A percentile compares a stretch with the other conserved stretches of the same genome.
Conservation (phyloP, 164 flowering plant genomes). For the Hamamelis virginiana region DNA sequence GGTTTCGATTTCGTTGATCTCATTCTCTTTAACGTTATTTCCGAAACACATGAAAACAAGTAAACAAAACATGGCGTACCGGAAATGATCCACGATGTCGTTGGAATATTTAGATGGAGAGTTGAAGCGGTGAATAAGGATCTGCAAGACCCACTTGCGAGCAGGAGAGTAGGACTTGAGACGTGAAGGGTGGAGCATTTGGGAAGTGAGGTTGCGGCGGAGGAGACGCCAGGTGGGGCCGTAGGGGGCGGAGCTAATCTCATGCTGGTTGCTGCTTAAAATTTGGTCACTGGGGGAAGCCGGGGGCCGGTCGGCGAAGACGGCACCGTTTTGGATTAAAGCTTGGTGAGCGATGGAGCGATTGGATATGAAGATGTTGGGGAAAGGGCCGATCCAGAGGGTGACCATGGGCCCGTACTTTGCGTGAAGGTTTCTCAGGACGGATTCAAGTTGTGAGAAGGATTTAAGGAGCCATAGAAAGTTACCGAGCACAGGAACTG, state of each 20-base stretch:
- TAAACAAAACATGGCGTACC: conserved; percentile 15
- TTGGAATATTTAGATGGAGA: background rate
- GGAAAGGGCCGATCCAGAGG: too few relatives aligned
- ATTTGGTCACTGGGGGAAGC: too few relatives aligned
- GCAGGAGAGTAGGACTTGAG: conserved; percentile 3
- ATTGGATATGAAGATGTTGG: too few relatives aligned
- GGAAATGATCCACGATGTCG: conserved; percentile 5
- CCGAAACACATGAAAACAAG: conserved; percentile 20
- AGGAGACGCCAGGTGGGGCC: conserved; percentile 7
- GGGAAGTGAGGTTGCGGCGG: too few relatives aligned
- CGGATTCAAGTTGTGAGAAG: too few relatives aligned
- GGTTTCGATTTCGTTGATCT: conserved; percentile 5
- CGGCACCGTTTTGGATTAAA: too few relatives aligned
- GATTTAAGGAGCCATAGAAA: too few relatives aligned
- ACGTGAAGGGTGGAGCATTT: conserved; percentile 7
- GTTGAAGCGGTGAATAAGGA: background rate
- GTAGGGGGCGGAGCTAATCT: conserved; percentile 15
- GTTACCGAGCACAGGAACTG: too few relatives aligned
- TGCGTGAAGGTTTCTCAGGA: too few relatives aligned
- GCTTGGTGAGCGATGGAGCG: too few relatives aligned
- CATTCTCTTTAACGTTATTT: conserved; percentile 4
- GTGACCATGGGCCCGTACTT: too few relatives aligned
- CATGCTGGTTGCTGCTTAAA: conserved; percentile 22
- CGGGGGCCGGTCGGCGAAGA: too few relatives aligned
- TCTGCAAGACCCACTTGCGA: conserved; percentile 7